Base-by-base conservation (phyloP, 2,329 filamentous ascomycete species). In the Ceratocystis cacaofunesta region DNA sequence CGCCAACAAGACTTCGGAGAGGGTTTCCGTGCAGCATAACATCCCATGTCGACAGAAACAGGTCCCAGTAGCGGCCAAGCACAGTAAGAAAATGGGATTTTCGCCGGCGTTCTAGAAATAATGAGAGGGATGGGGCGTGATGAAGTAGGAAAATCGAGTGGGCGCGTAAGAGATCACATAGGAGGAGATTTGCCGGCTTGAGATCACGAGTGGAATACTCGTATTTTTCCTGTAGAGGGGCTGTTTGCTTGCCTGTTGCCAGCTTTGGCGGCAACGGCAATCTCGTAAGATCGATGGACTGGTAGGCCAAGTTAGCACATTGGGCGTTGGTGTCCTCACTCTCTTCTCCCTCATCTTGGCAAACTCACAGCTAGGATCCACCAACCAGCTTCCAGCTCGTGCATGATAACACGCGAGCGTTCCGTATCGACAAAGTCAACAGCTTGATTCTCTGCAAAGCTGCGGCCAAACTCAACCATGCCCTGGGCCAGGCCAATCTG, bases 401-500 rank as follows among this genome's bases (percentile, higher is more conserved):
- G 85, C 57, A 96, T 77, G 43, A 97, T 80, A 43, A 96, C 86
- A 41, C 92, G 84, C 62, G 87, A 85, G 77, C 89, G 94, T 71
- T 96, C 89, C 0, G 94, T 97, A 72, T 99, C 94, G 67, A 99
- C 86, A 8, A 85, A 85, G 71, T 96, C 90, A 48, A 96, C 83
- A 1, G 89, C 75, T 69, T 86, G 80, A 67, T 86, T 89, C 68
- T 84, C 82, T 1, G 92, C 88, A 75, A 99, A 99, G 71, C 86
- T 92, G 72, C 86, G 87, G 71, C 89, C 89, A 77, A 99, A 99
- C 73, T 86, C 89, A 67, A 95, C 87, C 87, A 97, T 96, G 73
- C 92, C 94, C 77, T 99, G 94, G 50, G 94, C 94, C 69, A 99
- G 84, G 46, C 94, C 94, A 73, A 99, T 91, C 78, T 96, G 92